Conservation (phyloP, 139 green algal species). For the Chara braunii region DNA sequence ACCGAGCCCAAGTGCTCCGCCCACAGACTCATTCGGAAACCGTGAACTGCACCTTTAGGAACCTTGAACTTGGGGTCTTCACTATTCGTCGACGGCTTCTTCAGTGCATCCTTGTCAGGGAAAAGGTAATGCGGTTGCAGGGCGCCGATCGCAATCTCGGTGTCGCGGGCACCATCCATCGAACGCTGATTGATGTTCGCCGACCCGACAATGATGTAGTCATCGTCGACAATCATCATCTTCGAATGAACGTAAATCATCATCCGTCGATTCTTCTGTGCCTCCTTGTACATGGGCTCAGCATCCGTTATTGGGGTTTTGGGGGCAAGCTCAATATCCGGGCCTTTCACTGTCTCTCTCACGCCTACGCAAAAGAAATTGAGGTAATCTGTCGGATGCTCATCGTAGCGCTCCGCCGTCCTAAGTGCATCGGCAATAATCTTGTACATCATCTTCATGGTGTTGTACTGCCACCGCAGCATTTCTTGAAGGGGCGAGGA, state of each 20-base stretch:
- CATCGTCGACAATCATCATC: slow-evolving; percentile 49
- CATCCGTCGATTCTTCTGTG: slow-evolving; percentile 7
- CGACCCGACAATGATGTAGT: slow-evolving; percentile 51
- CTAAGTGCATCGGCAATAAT: slow-evolving; percentile 21
- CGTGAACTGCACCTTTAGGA: slow-evolving; percentile 44
- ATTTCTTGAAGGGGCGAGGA: slow-evolving; percentile 59
- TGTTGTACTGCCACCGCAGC: slow-evolving; percentile 46
- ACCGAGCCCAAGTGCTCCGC: slow-evolving; percentile 41
- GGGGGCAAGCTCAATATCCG: neutral
- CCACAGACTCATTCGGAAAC: slow-evolving; percentile 47
- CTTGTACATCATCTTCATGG: slow-evolving; percentile 51
- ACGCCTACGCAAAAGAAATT: slow-evolving; percentile 59
- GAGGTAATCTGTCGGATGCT: slow-evolving; percentile 54
- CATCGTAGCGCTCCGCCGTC: neutral
- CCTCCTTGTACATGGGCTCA: neutral
- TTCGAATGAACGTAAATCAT: slow-evolving; percentile 42
- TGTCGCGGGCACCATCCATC: slow-evolving; percentile 48
- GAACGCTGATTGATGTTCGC: slow-evolving; percentile 56
- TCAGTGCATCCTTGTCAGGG: no score
- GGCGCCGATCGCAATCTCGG: slow-evolving; percentile 49
- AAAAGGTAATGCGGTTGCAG: slow-evolving; percentile 49
- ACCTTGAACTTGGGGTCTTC: no score
- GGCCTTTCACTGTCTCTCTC: slow-evolving; percentile 2
- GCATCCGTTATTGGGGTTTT: neutral
- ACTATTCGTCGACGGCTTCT: no score